phyloP scores from a whole-genome alignment of 2,329 filamentous ascomycete genomes.

The Chrysoporthe cubensis region DNA sequence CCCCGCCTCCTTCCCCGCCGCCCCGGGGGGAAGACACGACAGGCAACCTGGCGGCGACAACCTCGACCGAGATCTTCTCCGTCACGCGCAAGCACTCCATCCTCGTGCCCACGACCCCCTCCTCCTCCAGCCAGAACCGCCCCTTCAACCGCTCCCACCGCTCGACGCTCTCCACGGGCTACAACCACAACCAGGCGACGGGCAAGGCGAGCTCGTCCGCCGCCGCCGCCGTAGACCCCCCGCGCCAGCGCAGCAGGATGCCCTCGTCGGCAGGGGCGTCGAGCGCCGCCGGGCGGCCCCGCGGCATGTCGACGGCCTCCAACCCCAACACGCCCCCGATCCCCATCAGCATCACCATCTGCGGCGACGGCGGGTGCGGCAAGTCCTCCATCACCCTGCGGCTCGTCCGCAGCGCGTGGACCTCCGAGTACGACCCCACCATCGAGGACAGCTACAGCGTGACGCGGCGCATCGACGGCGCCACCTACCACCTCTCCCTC shows the following conservation, averaged over 20 bases:
- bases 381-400: slow-evolving; percentile 86
- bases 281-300: slow-evolving; percentile 17
- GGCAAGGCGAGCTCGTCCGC: background rate
- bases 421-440: slow-evolving; percentile 78
- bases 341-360: slow-evolving; percentile 78
- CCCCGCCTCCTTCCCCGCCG: slow-evolving; percentile 7
- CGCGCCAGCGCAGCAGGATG: slow-evolving; percentile 22
- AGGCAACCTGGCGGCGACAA: slow-evolving; percentile 25
- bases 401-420: slow-evolving; percentile 82
- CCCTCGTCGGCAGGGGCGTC: slow-evolving; percentile 26
- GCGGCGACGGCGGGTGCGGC: slow-evolving; percentile 82
- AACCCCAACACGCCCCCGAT: slow-evolving; percentile 46
- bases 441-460: slow-evolving; percentile 87
- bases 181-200: slow-evolving; percentile 3
- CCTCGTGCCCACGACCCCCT: slow-evolving; percentile 25
- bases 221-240: slow-evolving; percentile 2
- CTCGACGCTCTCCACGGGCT: slow-evolving; percentile 19
- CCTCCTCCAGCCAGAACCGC: slow-evolving; percentile 21
- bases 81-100: slow-evolving; percentile 30
- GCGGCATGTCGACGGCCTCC: slow-evolving; percentile 25
- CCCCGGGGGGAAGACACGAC: background rate
- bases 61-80: slow-evolving; percentile 27
- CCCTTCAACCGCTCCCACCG: slow-evolving; percentile 25
- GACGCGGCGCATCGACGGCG: slow-evolving; percentile 77
- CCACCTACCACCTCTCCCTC: slow-evolving; percentile 77